Conservation (phyloP, 495 filamentous ascomycete genomes). For the Xanthoparmelia taractica region DNA sequence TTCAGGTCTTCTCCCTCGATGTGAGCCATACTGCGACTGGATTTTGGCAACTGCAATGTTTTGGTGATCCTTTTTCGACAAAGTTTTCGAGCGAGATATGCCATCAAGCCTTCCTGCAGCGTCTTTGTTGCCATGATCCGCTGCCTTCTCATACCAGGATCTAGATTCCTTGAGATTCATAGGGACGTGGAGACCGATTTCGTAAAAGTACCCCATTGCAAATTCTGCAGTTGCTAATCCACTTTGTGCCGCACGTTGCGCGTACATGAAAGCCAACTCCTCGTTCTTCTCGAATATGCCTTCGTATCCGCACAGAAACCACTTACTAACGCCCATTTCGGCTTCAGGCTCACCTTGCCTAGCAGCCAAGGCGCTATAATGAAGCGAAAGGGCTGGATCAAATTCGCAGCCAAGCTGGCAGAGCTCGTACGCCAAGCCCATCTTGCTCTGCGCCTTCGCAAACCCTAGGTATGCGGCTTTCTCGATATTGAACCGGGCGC, state of each 20-base stretch:
- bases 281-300: slow-evolving; percentile 91
- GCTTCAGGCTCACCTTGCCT: slow-evolving; percentile 85
- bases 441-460: slow-evolving; percentile 94
- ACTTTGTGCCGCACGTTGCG: slow-evolving; percentile 70
- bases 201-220: slow-evolving; percentile 94
- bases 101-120: slow-evolving; percentile 74
- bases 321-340: slow-evolving; percentile 94
- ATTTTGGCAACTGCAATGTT: slow-evolving; percentile 82
- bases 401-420: slow-evolving; percentile 92
- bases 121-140: slow-evolving; percentile 87
- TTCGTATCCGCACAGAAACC: slow-evolving; percentile 95
- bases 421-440: slow-evolving; percentile 92
- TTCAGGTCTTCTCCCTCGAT: slow-evolving; percentile 59
- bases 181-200: slow-evolving; percentile 83
- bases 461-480: slow-evolving; percentile 96
- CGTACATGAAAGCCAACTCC: slow-evolving; percentile 83
- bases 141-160: slow-evolving; percentile 85
- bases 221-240: slow-evolving; percentile 89
- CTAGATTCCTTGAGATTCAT: slow-evolving; percentile 76
- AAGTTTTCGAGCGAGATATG: slow-evolving; percentile 73
- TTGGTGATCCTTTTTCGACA: slow-evolving; percentile 88
- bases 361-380: slow-evolving; percentile 91
- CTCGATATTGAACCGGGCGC: slow-evolving; percentile 83
- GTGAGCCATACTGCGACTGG: slow-evolving; percentile 86
- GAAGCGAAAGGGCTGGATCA: slow-evolving; percentile 80